phyloP scores from a whole-genome alignment of 495 filamentous ascomycete species.

The Penicillium salamii region DNA sequence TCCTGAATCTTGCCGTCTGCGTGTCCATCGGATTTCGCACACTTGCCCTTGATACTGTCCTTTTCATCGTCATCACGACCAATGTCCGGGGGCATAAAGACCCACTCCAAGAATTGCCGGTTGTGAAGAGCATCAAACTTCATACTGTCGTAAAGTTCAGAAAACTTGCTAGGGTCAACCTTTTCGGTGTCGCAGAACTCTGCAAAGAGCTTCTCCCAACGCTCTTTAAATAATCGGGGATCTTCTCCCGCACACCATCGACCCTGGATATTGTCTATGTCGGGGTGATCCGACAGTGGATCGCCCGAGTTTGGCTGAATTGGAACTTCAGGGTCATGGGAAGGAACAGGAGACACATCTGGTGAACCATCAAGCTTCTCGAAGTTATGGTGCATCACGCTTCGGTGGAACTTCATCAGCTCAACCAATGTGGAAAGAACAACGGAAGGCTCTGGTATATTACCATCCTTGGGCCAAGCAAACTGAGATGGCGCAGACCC shows the following conservation, averaged over 20 bases:
- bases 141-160: conserved; percentile 97
- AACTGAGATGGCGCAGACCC: conserved; percentile 92
- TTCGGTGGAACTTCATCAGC: conserved; percentile 94
- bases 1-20: conserved; percentile 29
- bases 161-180: conserved; percentile 96
- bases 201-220: conserved; percentile 97
- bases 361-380: conserved; percentile 66
- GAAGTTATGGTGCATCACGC: conserved; percentile 91
- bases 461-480: conserved; percentile 82
- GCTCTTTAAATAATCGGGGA: conserved; percentile 87
- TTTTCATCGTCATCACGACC: conserved; percentile 64
- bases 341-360: conserved; percentile 39
- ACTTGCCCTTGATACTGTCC: conserved; percentile 22
- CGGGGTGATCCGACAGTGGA: conserved; percentile 41
- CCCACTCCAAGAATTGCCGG: conserved; percentile 94
- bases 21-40: conserved; percentile 29
- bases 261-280: conserved; percentile 71
- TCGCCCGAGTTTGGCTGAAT: conserved; percentile 11
- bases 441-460: conserved; percentile 87
- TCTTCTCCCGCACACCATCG: conserved; percentile 98
- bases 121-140: conserved; percentile 99
- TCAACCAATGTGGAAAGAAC: conserved; percentile 90
- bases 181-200: conserved; percentile 97
- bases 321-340: conserved; percentile 31
- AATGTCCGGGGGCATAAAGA: conserved; percentile 79